Conservation (phyloP, 257 asterid genomes). For the Nicotiana undulata region DNA sequence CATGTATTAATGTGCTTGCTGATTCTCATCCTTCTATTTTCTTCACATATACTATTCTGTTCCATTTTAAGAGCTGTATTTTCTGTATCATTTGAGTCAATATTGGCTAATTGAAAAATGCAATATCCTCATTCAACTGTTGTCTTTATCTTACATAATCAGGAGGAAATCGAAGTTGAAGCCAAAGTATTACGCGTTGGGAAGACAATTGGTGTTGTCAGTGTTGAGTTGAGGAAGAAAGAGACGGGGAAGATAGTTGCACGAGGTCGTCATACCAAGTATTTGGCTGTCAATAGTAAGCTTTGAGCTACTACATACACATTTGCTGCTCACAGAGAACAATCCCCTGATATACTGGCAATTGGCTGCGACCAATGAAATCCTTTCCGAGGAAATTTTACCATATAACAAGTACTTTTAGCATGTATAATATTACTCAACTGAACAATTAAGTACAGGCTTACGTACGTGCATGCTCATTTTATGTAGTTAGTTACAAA, state of each 20-base stretch:
- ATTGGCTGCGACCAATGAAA: background rate
- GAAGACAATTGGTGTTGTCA: constrained; percentile 49
- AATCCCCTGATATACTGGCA: too few relatives aligned
- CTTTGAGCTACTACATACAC: constrained; percentile 19
- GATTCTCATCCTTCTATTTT: too few relatives aligned
- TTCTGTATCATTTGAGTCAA: background rate
- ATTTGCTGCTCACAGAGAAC: background rate
- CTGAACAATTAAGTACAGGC: background rate
- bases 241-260: constrained; percentile 48
- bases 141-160: constrained; percentile 4
- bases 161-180: constrained; percentile 69
- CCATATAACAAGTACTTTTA: background rate
- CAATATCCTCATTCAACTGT: background rate
- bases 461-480: background rate
- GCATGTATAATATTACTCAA: background rate
- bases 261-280: constrained; percentile 67
- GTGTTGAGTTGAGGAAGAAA: constrained; percentile 48
- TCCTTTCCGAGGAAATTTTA: background rate
- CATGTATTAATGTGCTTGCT: too few relatives aligned
- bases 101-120: background rate
- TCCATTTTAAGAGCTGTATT: background rate
- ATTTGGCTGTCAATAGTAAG: constrained; percentile 41
- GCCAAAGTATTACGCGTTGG: constrained; percentile 52
- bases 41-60: too few relatives aligned
- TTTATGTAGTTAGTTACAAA: background rate